Percentiles rank a stretch among this genome's conserved stretches.
Conservation (phyloP, 805 yeast species). For the Candida dajiaensis region DNA sequence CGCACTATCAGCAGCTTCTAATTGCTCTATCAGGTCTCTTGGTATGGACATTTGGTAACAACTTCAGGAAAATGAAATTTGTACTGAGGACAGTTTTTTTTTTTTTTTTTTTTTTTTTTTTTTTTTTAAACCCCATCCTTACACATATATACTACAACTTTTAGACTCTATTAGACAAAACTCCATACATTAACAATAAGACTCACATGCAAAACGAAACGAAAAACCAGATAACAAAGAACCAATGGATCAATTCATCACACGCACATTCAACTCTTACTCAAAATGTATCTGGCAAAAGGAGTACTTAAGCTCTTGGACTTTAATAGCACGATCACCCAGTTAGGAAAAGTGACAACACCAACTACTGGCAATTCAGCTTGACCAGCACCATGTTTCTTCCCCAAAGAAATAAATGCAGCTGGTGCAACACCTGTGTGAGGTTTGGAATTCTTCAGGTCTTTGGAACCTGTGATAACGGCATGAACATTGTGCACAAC, state of each 20-base stretch:
- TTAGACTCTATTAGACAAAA: too few species aligned
- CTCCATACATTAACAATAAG: background rate
- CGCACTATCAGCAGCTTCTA: background rate
- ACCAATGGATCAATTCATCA: too few species aligned
- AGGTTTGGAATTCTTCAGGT: background rate
- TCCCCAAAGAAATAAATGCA: background rate
- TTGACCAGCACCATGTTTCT: background rate
- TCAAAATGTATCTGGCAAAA: background rate
- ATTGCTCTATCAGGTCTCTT: background rate
- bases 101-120: too few species aligned
- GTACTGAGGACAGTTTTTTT: too few species aligned
- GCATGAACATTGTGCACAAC: conserved; percentile 15
- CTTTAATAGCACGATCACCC: background rate
- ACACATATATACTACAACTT: too few species aligned
- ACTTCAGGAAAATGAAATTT: too few species aligned
- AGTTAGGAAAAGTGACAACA: background rate
- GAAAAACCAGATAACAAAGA: too few species aligned
- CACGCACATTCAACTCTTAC: background rate
- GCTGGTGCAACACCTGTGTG: background rate
- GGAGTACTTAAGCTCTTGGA: background rate
- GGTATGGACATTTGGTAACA: background rate
- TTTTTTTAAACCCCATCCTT: too few species aligned
- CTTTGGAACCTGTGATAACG: background rate
- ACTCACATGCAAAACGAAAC: too few species aligned
- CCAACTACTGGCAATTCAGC: background rate